phyloP scores from a whole-genome alignment of 2,329 filamentous ascomycete species.

The Zasmidium citrigriseum region DNA sequence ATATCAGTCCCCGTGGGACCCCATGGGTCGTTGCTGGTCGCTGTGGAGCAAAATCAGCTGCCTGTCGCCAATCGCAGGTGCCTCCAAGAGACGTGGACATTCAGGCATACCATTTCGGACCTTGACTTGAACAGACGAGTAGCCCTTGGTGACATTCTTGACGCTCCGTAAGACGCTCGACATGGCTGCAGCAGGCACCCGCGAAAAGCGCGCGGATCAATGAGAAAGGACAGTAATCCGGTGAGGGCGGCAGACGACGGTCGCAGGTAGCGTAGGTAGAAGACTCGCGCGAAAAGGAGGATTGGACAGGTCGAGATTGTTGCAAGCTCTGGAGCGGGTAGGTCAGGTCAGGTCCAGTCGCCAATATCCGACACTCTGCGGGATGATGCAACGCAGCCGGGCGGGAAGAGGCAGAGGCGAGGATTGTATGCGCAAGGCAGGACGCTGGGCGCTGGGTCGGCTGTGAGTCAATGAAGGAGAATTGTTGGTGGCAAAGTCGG shows the following conservation, averaged over 20 bases:
- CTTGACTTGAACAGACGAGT: slow-evolving; percentile 94
- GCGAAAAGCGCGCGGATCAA: slow-evolving; percentile 15
- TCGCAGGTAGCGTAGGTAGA: background rate
- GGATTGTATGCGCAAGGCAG: background rate
- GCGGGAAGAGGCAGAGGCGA: background rate
- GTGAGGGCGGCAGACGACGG: background rate
- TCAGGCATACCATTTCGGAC: slow-evolving; percentile 82
- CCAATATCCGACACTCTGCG: slow-evolving; percentile 3
- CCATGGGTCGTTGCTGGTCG: slow-evolving; percentile 98
- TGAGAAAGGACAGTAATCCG: background rate
- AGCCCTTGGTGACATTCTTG: slow-evolving; percentile 99
- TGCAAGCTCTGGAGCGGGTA: background rate
- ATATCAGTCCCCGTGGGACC: slow-evolving; percentile 97
- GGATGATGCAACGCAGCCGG: slow-evolving; percentile 11
- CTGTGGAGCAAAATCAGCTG: slow-evolving; percentile 51
- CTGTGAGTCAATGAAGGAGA: background rate
- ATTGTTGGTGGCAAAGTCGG: background rate
- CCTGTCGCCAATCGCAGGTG: slow-evolving; percentile 24
- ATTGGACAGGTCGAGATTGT: background rate
- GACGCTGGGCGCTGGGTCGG: background rate
- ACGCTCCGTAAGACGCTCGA: slow-evolving; percentile 96
- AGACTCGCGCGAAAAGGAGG: background rate
- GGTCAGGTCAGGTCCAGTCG: background rate
- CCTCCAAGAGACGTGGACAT: background rate
- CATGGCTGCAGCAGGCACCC: slow-evolving; percentile 56